Percentiles rank a stretch among this genome's conserved stretches.
These are phyloP conservation scores for Colletotrichum lindemuthianum DNA, from an alignment of 2,329 filamentous ascomycete genomes.

Conservation along the genomic window DNA sequence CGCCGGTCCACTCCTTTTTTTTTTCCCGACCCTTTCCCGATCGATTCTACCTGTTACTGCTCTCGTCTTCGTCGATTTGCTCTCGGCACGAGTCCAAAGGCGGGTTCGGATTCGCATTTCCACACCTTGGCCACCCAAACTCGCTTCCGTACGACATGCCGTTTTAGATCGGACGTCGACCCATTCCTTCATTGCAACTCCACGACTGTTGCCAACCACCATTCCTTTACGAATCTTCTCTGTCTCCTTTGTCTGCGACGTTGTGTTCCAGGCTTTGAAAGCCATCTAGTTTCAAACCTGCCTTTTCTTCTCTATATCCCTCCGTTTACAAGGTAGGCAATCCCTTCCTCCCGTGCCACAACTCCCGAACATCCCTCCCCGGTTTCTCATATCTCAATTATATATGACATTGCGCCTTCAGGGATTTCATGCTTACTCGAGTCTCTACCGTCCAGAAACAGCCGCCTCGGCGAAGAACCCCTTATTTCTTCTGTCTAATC, in stretches of 20 bases:
- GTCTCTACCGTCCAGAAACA: slow-evolving; percentile 13
- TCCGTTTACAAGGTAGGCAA: slow-evolving; percentile 25
- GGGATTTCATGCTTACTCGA: slow-evolving; percentile 22
- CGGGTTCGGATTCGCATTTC: slow-evolving; percentile 12
- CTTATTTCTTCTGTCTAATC: slow-evolving; percentile 11
- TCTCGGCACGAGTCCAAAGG: too few relatives aligned
- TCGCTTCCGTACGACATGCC: slow-evolving; percentile 27
- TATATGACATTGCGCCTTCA: neutral
- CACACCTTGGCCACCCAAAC: slow-evolving; percentile 15
- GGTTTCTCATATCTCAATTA: slow-evolving; percentile 11
- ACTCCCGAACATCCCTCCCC: slow-evolving; percentile 29
- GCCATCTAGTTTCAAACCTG: slow-evolving; percentile 24
- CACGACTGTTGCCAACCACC: slow-evolving; percentile 19
- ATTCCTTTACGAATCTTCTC: neutral
- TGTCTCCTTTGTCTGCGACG: slow-evolving; percentile 10
- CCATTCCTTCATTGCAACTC: slow-evolving; percentile 14
- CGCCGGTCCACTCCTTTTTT: neutral
- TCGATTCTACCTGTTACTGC: slow-evolving; percentile 4
- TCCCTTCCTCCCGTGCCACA: slow-evolving; percentile 16
- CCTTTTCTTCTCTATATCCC: slow-evolving; percentile 25
- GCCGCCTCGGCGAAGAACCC: slow-evolving; percentile 15
- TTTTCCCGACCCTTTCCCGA: neutral
- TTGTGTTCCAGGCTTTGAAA: slow-evolving; percentile 27
- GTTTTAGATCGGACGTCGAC: slow-evolving; percentile 14
- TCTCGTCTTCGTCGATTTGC: too few relatives aligned